Evolutionary conservation across 1,284 basidiomycete genomes (phyloP).

Genomic region (Ceratobasidium sp.): DNA sequence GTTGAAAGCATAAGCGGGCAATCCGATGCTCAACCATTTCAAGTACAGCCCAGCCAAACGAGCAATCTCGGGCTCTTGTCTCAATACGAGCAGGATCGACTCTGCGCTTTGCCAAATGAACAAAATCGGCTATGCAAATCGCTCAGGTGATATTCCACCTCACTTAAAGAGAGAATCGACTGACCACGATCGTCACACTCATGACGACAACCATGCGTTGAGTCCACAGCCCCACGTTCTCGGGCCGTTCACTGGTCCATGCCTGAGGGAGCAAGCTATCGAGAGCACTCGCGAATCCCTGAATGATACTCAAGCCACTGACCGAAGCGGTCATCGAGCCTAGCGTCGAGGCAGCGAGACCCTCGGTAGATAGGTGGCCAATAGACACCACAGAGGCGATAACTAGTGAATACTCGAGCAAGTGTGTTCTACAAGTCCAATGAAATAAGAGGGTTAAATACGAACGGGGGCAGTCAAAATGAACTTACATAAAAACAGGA

Average conservation of each 20-base stretch:
- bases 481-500: conserved; percentile 73
- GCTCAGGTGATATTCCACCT: conserved; percentile 53
- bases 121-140: conserved; percentile 68
- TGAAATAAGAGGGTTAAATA: not conserved
- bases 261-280: conserved; percentile 92
- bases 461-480: not conserved
- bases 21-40: conserved; percentile 80
- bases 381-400: conserved; percentile 84
- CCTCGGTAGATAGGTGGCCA: conserved; percentile 85
- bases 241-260: conserved; percentile 87
- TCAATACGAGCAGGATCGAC: conserved; percentile 78
- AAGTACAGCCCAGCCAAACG: conserved; percentile 82
- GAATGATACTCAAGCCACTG: conserved; percentile 80
- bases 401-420: conserved; percentile 80
- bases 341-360: conserved; percentile 86
- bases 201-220: conserved; percentile 86
- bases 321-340: conserved; percentile 87
- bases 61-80: conserved; percentile 91
- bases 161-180: conserved; percentile 54
- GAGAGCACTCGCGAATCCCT: conserved; percentile 85
- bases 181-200: conserved; percentile 68
- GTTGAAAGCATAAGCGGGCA: conserved; percentile 91
- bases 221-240: conserved; percentile 88
- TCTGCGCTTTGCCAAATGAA: conserved; percentile 87
- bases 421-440: conserved; percentile 69